Percentiles rank a stretch among this genome's conserved stretches.
These are phyloP conservation scores for Pseudozyma sp. DNA, from an alignment of 1,284 basidiomycete genomes.

Conservation along the genomic window DNA sequence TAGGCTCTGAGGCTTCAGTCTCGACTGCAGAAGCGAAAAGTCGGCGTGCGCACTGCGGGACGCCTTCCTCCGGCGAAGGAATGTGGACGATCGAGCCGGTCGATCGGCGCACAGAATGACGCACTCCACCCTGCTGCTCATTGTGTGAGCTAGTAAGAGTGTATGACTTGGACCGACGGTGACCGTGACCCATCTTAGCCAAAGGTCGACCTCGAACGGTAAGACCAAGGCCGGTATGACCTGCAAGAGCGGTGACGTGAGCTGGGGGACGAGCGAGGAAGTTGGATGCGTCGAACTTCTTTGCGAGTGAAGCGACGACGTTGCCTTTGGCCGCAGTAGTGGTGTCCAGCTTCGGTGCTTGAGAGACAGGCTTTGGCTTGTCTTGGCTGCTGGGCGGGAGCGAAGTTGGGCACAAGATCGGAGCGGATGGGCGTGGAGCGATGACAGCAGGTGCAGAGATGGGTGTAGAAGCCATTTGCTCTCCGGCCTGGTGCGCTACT, in stretches of 20 bases:
- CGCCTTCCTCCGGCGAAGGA: constrained; percentile 5
- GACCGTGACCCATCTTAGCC: constrained; percentile 18
- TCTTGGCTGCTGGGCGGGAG: constrained; percentile 8
- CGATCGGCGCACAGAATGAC: constrained; percentile 17
- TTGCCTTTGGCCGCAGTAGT: constrained; percentile 10
- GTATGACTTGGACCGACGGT: constrained; percentile 42
- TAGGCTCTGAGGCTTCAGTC: neutral
- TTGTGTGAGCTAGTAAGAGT: constrained; percentile 3
- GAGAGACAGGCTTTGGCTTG: neutral
- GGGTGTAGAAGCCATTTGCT: constrained; percentile 20
- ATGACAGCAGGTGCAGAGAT: constrained; percentile 11
- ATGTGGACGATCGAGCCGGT: constrained; percentile 20
- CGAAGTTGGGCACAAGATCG: constrained; percentile 4
- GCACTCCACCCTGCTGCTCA: neutral
- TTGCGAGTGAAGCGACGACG: constrained; percentile 42
- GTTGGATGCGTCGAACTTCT: constrained; percentile 37
- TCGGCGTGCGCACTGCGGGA: constrained; percentile 31
- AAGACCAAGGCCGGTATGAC: constrained; percentile 15
- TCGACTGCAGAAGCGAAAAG: constrained; percentile 9
- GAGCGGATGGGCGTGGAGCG: constrained; percentile 8
- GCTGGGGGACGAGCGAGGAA: constrained; percentile 32
- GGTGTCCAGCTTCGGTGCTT: neutral
- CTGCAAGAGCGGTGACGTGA: constrained; percentile 17
- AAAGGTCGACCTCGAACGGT: constrained; percentile 17
- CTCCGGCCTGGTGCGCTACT: neutral